Percentiles rank a stretch among this genome's conserved stretches.
Conservation (phyloP, 2,329 filamentous ascomycete species). For the Neopestalotiopsis sp. region DNA sequence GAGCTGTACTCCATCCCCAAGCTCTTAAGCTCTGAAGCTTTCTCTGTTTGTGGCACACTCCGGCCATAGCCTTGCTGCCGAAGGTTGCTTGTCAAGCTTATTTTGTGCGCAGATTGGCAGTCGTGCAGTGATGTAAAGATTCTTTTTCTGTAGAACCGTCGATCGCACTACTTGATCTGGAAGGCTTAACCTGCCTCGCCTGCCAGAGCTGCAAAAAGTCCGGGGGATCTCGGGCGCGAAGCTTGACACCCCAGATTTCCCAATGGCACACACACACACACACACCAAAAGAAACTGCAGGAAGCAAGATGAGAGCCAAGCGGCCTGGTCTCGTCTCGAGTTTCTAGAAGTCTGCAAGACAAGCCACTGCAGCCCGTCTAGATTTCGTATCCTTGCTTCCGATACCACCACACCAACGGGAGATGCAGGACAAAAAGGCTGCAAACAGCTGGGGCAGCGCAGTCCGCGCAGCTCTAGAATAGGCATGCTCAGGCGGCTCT, state of each 20-base stretch:
- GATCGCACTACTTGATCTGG: not conserved
- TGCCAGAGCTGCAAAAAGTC: not conserved
- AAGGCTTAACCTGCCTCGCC: not conserved
- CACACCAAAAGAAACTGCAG: not conserved
- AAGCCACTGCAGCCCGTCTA: not conserved
- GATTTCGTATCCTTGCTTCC: not conserved
- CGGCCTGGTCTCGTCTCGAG: not conserved
- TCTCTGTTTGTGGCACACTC: too few relatives aligned
- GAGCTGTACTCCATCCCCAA: not conserved
- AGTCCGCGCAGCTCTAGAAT: not conserved
- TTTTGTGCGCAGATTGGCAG: not conserved
- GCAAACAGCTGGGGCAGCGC: not conserved
- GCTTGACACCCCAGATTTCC: not conserved
- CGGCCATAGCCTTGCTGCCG: too few relatives aligned
- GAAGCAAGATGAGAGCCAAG: not conserved
- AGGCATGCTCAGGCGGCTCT: not conserved
- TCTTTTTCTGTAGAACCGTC: not conserved
- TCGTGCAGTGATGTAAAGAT: too few relatives aligned
- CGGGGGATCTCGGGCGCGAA: not conserved
- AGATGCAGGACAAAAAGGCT: not conserved
- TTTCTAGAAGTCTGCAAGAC: slow-evolving; percentile 2
- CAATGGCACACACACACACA: not conserved
- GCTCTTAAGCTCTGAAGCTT: too few relatives aligned
- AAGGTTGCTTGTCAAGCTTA: not conserved
- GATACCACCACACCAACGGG: not conserved